These are phyloP conservation scores for Pestalotiopsis sp. DNA, from an alignment of 2,329 filamentous ascomycete genomes.

Conservation along the genomic window DNA sequence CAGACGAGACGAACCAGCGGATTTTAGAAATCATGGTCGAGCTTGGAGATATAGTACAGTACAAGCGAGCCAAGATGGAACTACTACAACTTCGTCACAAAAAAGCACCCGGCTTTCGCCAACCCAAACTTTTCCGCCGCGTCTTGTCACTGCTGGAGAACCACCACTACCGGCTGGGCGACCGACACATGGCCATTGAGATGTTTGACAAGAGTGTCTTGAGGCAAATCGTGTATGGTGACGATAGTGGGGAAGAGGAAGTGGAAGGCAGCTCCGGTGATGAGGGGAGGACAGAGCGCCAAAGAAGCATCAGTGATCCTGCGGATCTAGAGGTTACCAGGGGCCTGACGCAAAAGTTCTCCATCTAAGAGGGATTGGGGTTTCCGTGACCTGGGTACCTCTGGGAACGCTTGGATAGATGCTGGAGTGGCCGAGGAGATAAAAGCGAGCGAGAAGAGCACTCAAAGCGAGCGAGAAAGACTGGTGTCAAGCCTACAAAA, in stretches of 20 bases:
- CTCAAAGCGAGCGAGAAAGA: not conserved
- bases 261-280: constrained; percentile 48
- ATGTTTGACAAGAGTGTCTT: constrained; percentile 91
- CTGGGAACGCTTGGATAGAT: not conserved
- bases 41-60: constrained; percentile 89
- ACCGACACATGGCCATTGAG: constrained; percentile 89
- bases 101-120: constrained; percentile 74
- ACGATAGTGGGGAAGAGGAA: constrained; percentile 46
- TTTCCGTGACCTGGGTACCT: not conserved
- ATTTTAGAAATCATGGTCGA: constrained; percentile 87
- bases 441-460: not conserved
- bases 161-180: constrained; percentile 85
- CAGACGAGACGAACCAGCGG: constrained; percentile 67
- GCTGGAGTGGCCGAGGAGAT: not conserved
- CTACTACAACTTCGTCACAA: constrained; percentile 77
- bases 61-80: constrained; percentile 83
- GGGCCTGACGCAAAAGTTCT: constrained; percentile 14
- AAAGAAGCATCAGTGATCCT: constrained; percentile 52
- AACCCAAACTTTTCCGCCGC: constrained; percentile 79
- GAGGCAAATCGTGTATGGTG: constrained; percentile 80
- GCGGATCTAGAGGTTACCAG: constrained; percentile 29
- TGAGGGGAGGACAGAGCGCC: constrained; percentile 58
- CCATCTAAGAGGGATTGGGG: constrained; percentile 8
- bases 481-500: not conserved
- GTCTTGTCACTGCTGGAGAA: constrained; percentile 84